These are phyloP conservation scores for Flaveria robusta DNA, from an alignment of 129 eudicot species.

Conservation along the genomic window DNA sequence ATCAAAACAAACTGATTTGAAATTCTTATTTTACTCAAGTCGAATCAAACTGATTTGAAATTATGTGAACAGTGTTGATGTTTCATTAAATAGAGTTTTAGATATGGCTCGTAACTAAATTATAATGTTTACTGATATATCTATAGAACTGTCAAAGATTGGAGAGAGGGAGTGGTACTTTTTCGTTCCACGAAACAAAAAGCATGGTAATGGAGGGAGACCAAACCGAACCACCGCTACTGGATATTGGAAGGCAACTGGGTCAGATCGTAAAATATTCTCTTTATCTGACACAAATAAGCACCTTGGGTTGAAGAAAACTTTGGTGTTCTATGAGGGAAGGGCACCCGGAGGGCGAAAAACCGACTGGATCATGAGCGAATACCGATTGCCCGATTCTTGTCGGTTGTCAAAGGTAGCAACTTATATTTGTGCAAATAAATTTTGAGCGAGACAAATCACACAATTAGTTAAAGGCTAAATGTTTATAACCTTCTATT, in stretches of 20 bases:
- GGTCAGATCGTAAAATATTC: constrained; percentile 75
- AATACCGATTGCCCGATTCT: constrained; percentile 67
- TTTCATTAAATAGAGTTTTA: too few relatives aligned
- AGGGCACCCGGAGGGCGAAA: constrained; percentile 78
- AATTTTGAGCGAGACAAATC: neutral
- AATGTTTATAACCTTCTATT: neutral
- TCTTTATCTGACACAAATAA: constrained; percentile 58
- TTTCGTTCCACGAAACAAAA: constrained; percentile 77
- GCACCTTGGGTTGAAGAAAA: constrained; percentile 70
- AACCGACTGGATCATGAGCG: constrained; percentile 95
- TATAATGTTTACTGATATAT: neutral
- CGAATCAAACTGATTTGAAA: neutral
- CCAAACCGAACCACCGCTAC: constrained; percentile 74
- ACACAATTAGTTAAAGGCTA: neutral
- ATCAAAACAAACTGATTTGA: neutral
- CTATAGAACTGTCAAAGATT: constrained; percentile 71
- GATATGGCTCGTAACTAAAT: too few relatives aligned
- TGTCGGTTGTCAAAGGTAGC: constrained; percentile 53
- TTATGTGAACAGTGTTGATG: neutral
- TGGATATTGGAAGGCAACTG: constrained; percentile 98
- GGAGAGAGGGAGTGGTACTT: constrained; percentile 97
- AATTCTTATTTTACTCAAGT: neutral
- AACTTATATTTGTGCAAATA: neutral
- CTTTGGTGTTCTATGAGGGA: constrained; percentile 78
- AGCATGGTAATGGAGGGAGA: constrained; percentile 81